Base-by-base conservation (phyloP, 768 basidiomycete species). In the Coprinopsis cinerea region DNA sequence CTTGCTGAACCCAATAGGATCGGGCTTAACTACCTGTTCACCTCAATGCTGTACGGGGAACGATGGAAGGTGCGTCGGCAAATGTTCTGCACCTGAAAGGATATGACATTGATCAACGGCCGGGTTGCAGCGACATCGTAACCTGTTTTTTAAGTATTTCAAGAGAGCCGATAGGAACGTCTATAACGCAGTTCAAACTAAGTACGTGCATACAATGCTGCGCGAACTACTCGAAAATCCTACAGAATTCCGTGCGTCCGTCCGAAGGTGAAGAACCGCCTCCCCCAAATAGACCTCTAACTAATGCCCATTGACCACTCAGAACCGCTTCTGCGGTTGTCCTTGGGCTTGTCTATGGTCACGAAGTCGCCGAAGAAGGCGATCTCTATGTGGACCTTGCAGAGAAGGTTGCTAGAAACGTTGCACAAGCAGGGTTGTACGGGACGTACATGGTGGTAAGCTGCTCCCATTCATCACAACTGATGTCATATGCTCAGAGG, bases 11-110 rank as follows among this genome's bases (percentile, higher is more conserved):
- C 26, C 14, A 23, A 15, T 52, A 76, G 74, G 40, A 73, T 76
- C 54, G 74, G 75, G 7, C 75, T 68, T 67, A 65, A 73, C 53
- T 76, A 72, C 73, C 53, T 73, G 2, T 70, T 75, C 55, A 71
- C 72, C 1, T 61, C 66, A 22, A 59, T 61, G 60, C 18, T 32
- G 11, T 59, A 59, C 47, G 58, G 57, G 17, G 45, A 45, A 36
- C 49, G 57, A 23, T 61, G 58, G 57, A 61, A 59, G 55, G 59
- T 56, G 18, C 9, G 37, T 18, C 18, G 7, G 9, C 7, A 10
- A 7, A 7, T 9, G 9, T 20, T 40, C 37, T 20, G 9, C 11
- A n/a, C n/a, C n/a, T n/a, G n/a, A n/a, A n/a, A n/a, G n/a, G n/a
- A 10, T 13, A 20, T 10, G 6, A 40, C 11, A 20, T 20, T 22